Percentiles rank a stretch among this genome's conserved stretches.
These are phyloP conservation scores for Nicotiana paniculata DNA, from an alignment of 257 asterid species.

Conservation along the genomic window DNA sequence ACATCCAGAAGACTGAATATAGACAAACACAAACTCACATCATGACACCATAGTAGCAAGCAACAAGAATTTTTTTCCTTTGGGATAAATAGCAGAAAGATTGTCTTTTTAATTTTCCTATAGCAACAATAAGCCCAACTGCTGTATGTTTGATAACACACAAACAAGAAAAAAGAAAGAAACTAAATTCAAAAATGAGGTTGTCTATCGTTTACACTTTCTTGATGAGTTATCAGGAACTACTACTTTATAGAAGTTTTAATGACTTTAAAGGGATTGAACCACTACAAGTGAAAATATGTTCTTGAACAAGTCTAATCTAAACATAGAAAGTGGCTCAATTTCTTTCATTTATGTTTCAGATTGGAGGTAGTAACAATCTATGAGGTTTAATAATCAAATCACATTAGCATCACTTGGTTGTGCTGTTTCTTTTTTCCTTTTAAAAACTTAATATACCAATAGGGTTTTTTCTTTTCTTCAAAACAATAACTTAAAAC, in stretches of 20 bases:
- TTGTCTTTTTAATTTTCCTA: neutral
- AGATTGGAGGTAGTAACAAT: neutral
- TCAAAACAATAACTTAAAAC: neutral
- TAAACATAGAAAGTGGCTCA: neutral
- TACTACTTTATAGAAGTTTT: neutral
- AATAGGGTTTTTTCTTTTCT: neutral
- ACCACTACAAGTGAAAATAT: neutral
- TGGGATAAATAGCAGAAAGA: neutral
- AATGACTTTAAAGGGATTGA: neutral
- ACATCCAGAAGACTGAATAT: conserved; percentile 5
- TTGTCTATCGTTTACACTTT: neutral
- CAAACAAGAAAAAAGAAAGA: neutral
- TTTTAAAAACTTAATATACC: neutral
- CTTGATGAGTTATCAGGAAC: neutral
- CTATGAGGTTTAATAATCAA: neutral
- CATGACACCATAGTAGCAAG: neutral
- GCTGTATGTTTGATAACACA: neutral
- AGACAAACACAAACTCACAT: neutral
- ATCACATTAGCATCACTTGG: neutral
- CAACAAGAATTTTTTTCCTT: neutral
- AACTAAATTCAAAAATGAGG: neutral
- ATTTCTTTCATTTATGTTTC: neutral
- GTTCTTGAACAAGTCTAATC: neutral
- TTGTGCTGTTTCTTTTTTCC: neutral
- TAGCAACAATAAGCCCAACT: neutral